A percentile compares a stretch with the other conserved stretches of the same genome.
These are phyloP conservation scores for Urtica urens DNA, from an alignment of 306 rosid genomes.

Conservation along the genomic window DNA sequence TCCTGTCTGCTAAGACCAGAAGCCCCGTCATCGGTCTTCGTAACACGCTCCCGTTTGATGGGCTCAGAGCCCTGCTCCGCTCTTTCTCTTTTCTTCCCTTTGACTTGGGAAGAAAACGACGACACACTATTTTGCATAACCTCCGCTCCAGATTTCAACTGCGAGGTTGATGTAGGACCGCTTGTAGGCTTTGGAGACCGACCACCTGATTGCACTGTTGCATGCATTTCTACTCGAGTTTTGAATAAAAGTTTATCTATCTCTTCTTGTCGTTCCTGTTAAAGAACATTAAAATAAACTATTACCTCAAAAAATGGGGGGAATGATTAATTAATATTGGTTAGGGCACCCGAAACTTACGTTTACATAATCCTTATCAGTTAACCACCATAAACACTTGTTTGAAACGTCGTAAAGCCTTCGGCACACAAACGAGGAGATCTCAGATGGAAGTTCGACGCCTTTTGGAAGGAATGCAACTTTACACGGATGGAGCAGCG, in stretches of 20 bases:
- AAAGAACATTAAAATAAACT: too few species aligned
- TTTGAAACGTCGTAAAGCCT: slow-evolving; percentile 64
- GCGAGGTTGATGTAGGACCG: slow-evolving; percentile 65
- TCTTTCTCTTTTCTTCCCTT: slow-evolving; percentile 77
- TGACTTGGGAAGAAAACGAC: slow-evolving; percentile 47
- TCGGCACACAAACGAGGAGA: slow-evolving; percentile 74
- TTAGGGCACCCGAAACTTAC: too few species aligned
- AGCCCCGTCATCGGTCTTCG: slow-evolving; percentile 55
- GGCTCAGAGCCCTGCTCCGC: slow-evolving; percentile 58
- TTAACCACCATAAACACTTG: slow-evolving; percentile 87
- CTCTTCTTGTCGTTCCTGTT: slow-evolving; percentile 76
- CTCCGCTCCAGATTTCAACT: slow-evolving; percentile 67
- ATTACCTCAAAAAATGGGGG: too few species aligned
- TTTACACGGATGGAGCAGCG: slow-evolving; percentile 82
- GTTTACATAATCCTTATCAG: slow-evolving; percentile 59
- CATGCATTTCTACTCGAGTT: slow-evolving; percentile 69
- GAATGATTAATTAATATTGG: too few species aligned
- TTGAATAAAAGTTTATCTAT: slow-evolving; percentile 53
- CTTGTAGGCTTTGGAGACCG: slow-evolving; percentile 74
- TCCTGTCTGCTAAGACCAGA: slow-evolving; percentile 40
- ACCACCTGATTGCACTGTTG: slow-evolving; percentile 58
- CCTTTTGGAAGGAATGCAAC: slow-evolving; percentile 80
- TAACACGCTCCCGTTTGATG: slow-evolving; percentile 44
- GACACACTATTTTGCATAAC: too few species aligned
- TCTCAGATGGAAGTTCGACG: slow-evolving; percentile 59